Conservation (phyloP, 2,329 filamentous ascomycete genomes). For the Sporothrix inflata region DNA sequence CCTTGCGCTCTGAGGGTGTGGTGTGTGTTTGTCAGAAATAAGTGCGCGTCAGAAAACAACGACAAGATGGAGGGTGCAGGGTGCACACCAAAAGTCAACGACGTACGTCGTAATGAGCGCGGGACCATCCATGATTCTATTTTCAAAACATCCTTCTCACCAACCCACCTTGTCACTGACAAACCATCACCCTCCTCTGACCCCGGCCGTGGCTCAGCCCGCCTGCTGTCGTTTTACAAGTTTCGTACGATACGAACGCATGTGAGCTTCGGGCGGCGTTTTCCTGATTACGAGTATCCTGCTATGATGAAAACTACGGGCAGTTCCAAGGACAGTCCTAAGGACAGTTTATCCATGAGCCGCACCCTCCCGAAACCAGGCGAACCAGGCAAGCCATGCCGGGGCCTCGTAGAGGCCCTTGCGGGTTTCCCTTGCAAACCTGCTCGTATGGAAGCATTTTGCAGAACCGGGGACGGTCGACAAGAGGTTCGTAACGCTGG, state of each 20-base stretch:
- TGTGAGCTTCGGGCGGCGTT: not conserved
- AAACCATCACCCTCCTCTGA: not conserved
- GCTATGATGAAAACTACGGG: slow-evolving; percentile 1
- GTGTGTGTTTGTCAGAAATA: not conserved
- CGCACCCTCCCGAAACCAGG: slow-evolving; percentile 10
- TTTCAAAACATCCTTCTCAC: not conserved
- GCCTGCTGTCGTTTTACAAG: slow-evolving; percentile 1
- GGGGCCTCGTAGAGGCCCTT: not conserved
- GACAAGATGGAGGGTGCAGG: no score
- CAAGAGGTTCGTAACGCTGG: not conserved
- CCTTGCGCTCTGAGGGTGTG: not conserved
- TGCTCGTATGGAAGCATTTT: not conserved
- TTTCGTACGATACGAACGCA: slow-evolving; percentile 5
- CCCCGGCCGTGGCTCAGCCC: slow-evolving; percentile 4
- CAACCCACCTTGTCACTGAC: not conserved
- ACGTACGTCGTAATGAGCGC: slow-evolving; percentile 13
- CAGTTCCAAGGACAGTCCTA: not conserved
- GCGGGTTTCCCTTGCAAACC: not conserved
- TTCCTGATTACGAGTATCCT: not conserved
- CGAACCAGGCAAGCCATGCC: not conserved
- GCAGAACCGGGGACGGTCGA: slow-evolving; percentile 7
- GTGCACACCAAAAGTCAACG: slow-evolving; percentile 11
- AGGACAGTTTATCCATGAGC: not conserved
- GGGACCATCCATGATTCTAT: not conserved
- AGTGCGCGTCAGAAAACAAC: no score